Evolutionary conservation across 2,329 filamentous ascomycete species (phyloP), one percentile per base, ranked within the genome.

Genomic region (Ophiocordyceps sinensis): DNA sequence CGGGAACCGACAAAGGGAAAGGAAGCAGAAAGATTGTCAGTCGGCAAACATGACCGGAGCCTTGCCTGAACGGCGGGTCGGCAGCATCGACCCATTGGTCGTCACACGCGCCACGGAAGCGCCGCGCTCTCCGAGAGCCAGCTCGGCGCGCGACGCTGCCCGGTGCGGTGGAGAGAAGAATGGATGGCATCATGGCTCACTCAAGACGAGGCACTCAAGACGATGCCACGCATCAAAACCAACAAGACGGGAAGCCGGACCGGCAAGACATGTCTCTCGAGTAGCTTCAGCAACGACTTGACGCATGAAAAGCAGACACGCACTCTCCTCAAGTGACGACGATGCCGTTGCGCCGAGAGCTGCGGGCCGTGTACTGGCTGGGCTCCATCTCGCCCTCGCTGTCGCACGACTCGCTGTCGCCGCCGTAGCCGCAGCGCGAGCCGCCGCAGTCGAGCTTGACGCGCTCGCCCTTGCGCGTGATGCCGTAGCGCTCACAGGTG

Each of bases 381-480:
- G 50, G 47, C 43, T 79, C 76, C 45, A 65, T 64, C 49, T 75
- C 74, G 53, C 79, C 75, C 47, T 81, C 79, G 53, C 56, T 67
- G 44, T 51, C 65, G 51, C 80, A 85, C 42, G 76, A 74, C 41
- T 68, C 74, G 47, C 29, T 31, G 29, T 82, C 77, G 54, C 85
- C 80, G 49, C 74, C 75, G 66, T 84, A 91, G 56, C 85, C 85
- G 66, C 89, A 95, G 60, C 85, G 81, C 46, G 79, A 71, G 52
- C 89, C 89, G 53, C 87, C 87, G 58, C 89, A 96, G 75, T 95
- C 88, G 62, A 95, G 79, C 75, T 89, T 91, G 74, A 96, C 83
- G 56, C 88, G 81, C 63, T 93, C 83, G 58, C 88, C 87, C 62
- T 82, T 80, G 66, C 87, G 84, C 49, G 88, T 95, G 70, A 96